Base-by-base conservation (phyloP, 1,139 yeast species). In the Wickerhamomyces sp. region DNA sequence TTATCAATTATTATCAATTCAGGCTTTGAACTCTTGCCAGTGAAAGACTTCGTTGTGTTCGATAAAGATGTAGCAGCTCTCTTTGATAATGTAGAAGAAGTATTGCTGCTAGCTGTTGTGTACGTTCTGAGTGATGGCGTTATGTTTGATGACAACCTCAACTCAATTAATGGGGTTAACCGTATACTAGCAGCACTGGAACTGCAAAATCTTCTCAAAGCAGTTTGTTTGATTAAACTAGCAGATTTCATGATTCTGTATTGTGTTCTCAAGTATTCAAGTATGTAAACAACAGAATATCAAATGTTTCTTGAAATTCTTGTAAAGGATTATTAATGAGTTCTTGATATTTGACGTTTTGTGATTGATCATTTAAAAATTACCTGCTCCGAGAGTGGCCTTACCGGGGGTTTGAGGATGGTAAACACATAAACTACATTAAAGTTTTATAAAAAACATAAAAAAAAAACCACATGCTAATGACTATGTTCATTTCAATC, bases 1-100 rank as follows among this genome's bases (percentile, higher is more conserved):
- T 54, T 46, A 37, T 52, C 43, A 1, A 39, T 40, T 18, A 54
- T 52, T 16, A 37, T 44, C 7, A 52, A 36, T 17, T 37, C 24
- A 1, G 29, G 28, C 18, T 37, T 31, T 16, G 35, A 25, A 35
- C 36, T 39, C n/a, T 41, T 36, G 7, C 5, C 12, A 4, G 36
- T 33, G 21, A 45, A 40, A 7, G 43, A 21, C 19, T 33, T 37
- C 6, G 42, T 27, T 9, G 46, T 42, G 32, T 44, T 41, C 5
- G 34, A 18, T 3, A 45, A 31, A 2, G 47, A 43, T 2, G 48
- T 36, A 14, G 33, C 22, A n/a, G 20, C 28, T 33, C 40, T 28
- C 14, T 27, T 31, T 17, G 35, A 25, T 7, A 29, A 3, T 13
- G 35, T 17, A n/a, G 14, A 6, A 10, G 15, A 2, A 6, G 16